These are phyloP conservation scores for Phytophthora fragariae DNA, from an alignment of 352 stramenopile species.

Conservation along the genomic window DNA sequence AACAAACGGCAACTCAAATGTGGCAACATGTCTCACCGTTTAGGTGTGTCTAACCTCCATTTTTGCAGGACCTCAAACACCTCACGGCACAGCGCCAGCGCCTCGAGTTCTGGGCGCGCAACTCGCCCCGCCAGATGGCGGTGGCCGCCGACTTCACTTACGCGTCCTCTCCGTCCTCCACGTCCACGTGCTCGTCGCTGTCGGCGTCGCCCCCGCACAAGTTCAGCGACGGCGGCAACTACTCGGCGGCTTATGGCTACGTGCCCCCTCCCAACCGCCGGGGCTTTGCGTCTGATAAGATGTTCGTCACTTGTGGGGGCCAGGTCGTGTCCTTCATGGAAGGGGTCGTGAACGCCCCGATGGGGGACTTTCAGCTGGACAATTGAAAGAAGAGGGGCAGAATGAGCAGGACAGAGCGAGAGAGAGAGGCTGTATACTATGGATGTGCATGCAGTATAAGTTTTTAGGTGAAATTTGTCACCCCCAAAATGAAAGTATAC, in stretches of 20 bases:
- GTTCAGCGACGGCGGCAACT: constrained; percentile 27
- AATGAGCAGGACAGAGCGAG: background rate
- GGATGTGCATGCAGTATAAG: constrained; percentile 18
- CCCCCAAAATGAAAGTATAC: constrained; percentile 28
- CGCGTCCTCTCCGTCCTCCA: constrained; percentile 43
- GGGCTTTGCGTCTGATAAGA: constrained; percentile 54
- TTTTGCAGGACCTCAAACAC: constrained; percentile 74
- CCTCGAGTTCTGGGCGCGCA: constrained; percentile 71
- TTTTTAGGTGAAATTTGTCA: constrained; percentile 16
- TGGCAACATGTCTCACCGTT: background rate
- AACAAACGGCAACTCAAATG: background rate
- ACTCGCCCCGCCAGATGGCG: constrained; percentile 53
- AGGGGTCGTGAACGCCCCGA: constrained; percentile 79
- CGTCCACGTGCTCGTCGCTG: constrained; percentile 44
- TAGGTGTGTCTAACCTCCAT: background rate
- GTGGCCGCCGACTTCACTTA: constrained; percentile 37
- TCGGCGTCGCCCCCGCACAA: constrained; percentile 37
- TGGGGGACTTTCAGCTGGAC: constrained; percentile 59
- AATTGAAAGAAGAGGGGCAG: constrained; percentile 12
- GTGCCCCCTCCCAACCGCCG: constrained; percentile 28
- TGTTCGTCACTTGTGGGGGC: constrained; percentile 84
- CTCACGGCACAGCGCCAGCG: constrained; percentile 83
- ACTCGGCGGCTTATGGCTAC: constrained; percentile 29
- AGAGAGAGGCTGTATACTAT: constrained; percentile 32
- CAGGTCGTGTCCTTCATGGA: constrained; percentile 88